phyloP scores from a whole-genome alignment of 2,329 filamentous ascomycete genomes.

The Neoarthrinium moseri region DNA sequence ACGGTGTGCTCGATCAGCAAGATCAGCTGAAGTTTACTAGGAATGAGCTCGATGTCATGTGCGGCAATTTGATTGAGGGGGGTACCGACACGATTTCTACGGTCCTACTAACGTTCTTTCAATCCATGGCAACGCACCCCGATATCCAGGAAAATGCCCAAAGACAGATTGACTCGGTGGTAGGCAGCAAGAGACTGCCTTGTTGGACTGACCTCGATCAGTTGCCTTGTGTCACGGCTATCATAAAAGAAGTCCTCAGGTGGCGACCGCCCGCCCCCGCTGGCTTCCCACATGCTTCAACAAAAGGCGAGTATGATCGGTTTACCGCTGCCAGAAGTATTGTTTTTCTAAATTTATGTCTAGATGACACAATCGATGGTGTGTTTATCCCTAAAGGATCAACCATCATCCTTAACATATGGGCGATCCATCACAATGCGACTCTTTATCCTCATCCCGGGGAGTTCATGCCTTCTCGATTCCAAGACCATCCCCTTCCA shows the following conservation, averaged over 20 bases:
- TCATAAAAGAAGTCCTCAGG: conserved; percentile 40
- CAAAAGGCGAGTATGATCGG: conserved; percentile 17
- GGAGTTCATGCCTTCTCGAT: conserved; percentile 27
- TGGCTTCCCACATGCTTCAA: conserved; percentile 34
- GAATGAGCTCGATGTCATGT: conserved; percentile 33
- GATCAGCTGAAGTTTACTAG: conserved; percentile 26
- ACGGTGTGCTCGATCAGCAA: conserved; percentile 16
- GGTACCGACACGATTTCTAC: conserved; percentile 34
- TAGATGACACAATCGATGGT: conserved; percentile 37
- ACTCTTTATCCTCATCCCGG: conserved; percentile 23
- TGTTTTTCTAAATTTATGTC: neutral
- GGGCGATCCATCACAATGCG: conserved; percentile 32
- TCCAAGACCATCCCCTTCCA: conserved; percentile 29
- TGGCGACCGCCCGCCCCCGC: conserved; percentile 37
- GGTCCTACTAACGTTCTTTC: conserved; percentile 25
- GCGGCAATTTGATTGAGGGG: conserved; percentile 28
- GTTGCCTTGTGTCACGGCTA: conserved; percentile 38
- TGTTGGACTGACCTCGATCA: conserved; percentile 33
- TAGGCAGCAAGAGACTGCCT: conserved; percentile 34
- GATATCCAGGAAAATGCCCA: conserved; percentile 27
- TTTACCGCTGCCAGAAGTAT: too few species aligned
- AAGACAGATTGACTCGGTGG: conserved; percentile 35
- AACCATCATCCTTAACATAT: conserved; percentile 33
- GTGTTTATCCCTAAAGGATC: conserved; percentile 38
- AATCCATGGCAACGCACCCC: neutral